phyloP scores from a whole-genome alignment of 2,329 filamentous ascomycete species.

The Penicillium paneum region DNA sequence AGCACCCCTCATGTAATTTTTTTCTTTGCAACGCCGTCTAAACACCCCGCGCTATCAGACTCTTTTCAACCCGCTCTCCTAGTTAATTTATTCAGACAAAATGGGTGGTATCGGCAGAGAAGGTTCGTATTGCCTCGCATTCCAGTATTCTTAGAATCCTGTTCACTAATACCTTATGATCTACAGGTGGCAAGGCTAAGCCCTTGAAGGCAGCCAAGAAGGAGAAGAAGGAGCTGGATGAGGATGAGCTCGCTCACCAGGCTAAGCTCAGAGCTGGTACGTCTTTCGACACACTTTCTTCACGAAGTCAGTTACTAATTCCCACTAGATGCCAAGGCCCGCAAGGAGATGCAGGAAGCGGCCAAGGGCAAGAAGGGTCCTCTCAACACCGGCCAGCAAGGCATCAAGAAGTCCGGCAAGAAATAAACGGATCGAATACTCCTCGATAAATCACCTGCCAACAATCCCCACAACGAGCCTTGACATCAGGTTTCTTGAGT shows the following conservation, averaged over 20 bases:
- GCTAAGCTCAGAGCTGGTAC: constrained; percentile 81
- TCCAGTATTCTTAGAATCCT: background rate
- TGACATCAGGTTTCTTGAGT: background rate
- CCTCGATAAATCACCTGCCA: background rate
- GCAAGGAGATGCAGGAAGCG: constrained; percentile 78
- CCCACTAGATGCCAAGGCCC: constrained; percentile 70
- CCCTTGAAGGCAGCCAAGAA: constrained; percentile 89
- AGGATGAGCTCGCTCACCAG: constrained; percentile 78
- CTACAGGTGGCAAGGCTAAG: constrained; percentile 73
- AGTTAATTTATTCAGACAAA: constrained; percentile 10
- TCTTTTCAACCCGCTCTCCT: constrained; percentile 5
- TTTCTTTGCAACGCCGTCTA: constrained; percentile 9
- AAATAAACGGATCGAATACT: constrained; percentile 58
- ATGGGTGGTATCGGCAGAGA: constrained; percentile 69
- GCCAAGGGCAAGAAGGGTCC: constrained; percentile 79
- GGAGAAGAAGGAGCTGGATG: constrained; percentile 75
- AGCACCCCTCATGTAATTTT: constrained; percentile 16
- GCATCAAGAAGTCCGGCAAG: constrained; percentile 98
- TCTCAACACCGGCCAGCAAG: constrained; percentile 76
- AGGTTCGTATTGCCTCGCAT: constrained; percentile 46
- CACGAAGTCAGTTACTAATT: background rate
- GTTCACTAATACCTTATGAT: constrained; percentile 17
- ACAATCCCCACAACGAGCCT: background rate
- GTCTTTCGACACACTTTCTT: constrained; percentile 29
- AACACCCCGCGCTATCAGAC: background rate